phyloP scores from a whole-genome alignment of 345 rosid genomes.

The Citrus mangshanensis region DNA sequence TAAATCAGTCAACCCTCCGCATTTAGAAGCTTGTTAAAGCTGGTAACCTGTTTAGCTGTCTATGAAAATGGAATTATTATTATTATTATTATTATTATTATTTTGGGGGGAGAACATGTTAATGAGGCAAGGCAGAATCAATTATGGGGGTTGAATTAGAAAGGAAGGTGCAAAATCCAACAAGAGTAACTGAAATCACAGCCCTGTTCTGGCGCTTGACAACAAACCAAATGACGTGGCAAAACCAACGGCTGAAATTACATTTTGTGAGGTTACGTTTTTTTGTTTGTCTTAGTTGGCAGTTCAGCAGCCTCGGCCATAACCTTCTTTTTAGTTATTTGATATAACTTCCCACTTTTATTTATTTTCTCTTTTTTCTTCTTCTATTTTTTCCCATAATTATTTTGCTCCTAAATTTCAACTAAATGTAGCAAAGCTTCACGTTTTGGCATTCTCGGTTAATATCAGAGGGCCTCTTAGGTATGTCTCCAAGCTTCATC shows the following conservation, averaged over 20 bases:
- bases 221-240: background rate
- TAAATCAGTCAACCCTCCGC: background rate
- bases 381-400: background rate
- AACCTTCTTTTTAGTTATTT: background rate
- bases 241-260: conserved; percentile 1
- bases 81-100: no score
- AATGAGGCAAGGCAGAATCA: background rate
- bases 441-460: background rate
- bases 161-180: background rate
- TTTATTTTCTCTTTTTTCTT: background rate
- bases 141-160: background rate
- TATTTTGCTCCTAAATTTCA: background rate
- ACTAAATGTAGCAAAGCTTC: background rate
- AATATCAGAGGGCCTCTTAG: background rate
- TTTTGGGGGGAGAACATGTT: no score
- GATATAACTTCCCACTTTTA: background rate
- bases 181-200: background rate
- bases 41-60: background rate
- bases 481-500: background rate
- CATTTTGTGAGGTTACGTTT: background rate
- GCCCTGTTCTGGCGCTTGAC: background rate
- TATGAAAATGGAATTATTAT: background rate
- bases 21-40: background rate
- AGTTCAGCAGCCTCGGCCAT: background rate
- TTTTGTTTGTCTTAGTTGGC: background rate